Evolutionary conservation across 2,329 filamentous ascomycete species (phyloP), one percentile per base, ranked within the genome.

Genomic region (Nannizziopsis arthrosporioides): DNA sequence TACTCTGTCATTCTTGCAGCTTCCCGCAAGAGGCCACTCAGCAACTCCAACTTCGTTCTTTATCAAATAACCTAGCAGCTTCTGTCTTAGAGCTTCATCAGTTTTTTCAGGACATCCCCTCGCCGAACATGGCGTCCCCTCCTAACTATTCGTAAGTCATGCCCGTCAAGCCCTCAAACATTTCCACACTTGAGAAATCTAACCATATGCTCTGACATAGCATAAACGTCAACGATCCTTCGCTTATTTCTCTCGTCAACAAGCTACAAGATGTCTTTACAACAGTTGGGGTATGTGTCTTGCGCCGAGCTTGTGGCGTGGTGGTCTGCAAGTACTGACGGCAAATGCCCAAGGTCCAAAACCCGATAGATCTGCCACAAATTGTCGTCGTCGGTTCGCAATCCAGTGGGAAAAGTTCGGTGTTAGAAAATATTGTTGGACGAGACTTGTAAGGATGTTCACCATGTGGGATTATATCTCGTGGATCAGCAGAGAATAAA

Each of bases 261-360:
- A 96, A 94, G 75, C 82, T 98, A 42, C 92, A 98, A 68, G 92
- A 98, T 86, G 92, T 98, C 59, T 98, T 98, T 67, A 84, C 90
- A 54, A 96, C 92, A 37, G 92, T 98, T 59, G 92, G 92, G 59
- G 80, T 84, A 73, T 57, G 37, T 30, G n/a, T 10, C 11, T 36
- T 43, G 19, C 19, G 15, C 32, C 37, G 17, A 14, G 8, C 19
- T 35, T 8, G n/a, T 41, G 22, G 32, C 18, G 18, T 3, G 17
- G 31, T 31, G 32, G 15, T n/a, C 17, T 12, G 8, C 18, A 22
- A 30, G 14, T 22, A 63, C 59, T 54, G 53, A 52, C 56, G 52
- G 48, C 55, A 35, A 59, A 53, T 50, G 47, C 49, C 55, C 41
- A 61, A 83, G 80, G 92, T 96, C 63, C 92, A 94, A 78, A 98